A percentile compares a stretch with the other conserved stretches of the same genome.
Evolutionary conservation across 2,329 filamentous ascomycete genomes (phyloP).

Genomic region (Raffaelea deltoideospora): DNA sequence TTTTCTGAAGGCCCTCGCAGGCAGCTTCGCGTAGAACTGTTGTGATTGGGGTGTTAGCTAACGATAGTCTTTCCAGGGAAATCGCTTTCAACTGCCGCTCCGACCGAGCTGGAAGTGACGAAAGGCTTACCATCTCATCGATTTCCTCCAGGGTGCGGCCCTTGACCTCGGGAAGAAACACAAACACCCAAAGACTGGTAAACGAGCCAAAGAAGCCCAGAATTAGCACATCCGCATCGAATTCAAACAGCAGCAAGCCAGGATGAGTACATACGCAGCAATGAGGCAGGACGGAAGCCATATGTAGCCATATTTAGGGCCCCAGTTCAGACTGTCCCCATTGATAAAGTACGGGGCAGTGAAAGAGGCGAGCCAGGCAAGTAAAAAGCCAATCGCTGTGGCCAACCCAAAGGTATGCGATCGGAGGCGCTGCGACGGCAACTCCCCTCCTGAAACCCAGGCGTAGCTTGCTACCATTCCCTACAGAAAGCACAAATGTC

Average conservation of each 20-base stretch:
- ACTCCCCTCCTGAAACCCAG: slow-evolving; percentile 40
- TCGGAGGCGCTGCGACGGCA: slow-evolving; percentile 39
- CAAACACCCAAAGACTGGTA: slow-evolving; percentile 22
- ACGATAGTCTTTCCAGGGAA: too few relatives aligned
- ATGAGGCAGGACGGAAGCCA: slow-evolving; percentile 26
- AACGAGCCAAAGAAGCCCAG: not conserved
- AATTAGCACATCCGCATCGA: not conserved
- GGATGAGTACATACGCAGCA: slow-evolving; percentile 12
- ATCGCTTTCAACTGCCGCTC: too few relatives aligned
- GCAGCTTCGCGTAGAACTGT: slow-evolving; percentile 20
- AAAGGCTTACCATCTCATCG: slow-evolving; percentile 31
- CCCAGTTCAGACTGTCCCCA: slow-evolving; percentile 35
- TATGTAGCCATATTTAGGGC: slow-evolving; percentile 41
- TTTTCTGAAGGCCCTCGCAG: slow-evolving; percentile 24
- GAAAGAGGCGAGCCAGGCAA: slow-evolving; percentile 41
- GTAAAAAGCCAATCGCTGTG: slow-evolving; percentile 36
- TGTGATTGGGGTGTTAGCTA: slow-evolving; percentile 2
- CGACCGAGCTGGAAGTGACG: not conserved
- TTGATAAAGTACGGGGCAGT: slow-evolving; percentile 48
- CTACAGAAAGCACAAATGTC: slow-evolving; percentile 3
- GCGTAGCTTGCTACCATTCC: slow-evolving; percentile 38
- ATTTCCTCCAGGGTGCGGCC: slow-evolving; percentile 37
- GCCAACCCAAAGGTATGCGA: slow-evolving; percentile 41
- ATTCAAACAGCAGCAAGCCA: not conserved
- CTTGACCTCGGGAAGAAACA: slow-evolving; percentile 38